These are phyloP conservation scores for Erodium trifolium DNA, from an alignment of 441 rosid species.

Conservation along the genomic window DNA sequence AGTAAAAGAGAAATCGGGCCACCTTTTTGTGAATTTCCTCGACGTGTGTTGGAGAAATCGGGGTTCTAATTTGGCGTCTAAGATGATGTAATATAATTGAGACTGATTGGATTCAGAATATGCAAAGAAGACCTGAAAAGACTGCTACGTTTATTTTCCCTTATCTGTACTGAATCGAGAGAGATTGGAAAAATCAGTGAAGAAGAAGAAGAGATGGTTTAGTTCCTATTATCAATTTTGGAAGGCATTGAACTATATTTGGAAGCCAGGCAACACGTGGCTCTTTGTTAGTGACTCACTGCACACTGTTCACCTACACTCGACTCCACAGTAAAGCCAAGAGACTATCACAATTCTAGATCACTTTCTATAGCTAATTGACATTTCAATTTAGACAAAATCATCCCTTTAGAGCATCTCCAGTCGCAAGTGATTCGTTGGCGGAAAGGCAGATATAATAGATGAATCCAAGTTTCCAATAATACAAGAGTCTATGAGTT, in stretches of 20 bases:
- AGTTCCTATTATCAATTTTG: no score
- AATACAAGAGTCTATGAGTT: no score
- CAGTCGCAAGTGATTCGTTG: no score
- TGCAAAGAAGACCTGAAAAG: neutral
- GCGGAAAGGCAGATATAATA: no score
- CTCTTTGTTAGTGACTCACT: neutral
- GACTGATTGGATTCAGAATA: slow-evolving; percentile 1
- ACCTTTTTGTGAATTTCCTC: no score
- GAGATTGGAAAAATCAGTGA: neutral
- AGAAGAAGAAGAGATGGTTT: neutral
- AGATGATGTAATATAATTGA: neutral
- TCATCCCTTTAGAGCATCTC: no score
- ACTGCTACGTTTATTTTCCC: neutral
- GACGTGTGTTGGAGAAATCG: neutral
- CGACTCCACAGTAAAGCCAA: neutral
- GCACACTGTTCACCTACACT: neutral
- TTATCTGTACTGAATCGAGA: neutral
- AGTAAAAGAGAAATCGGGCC: neutral
- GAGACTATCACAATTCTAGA: no score
- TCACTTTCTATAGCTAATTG: no score
- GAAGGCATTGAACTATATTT: no score
- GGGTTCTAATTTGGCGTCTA: neutral
- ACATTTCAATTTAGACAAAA: no score
- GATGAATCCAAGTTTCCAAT: no score
- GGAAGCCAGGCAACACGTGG: slow-evolving; percentile 1